Percentiles rank a stretch among this genome's conserved stretches.
Conservation (phyloP, 140 eudicot species). For the Bidens hawaiensis region DNA sequence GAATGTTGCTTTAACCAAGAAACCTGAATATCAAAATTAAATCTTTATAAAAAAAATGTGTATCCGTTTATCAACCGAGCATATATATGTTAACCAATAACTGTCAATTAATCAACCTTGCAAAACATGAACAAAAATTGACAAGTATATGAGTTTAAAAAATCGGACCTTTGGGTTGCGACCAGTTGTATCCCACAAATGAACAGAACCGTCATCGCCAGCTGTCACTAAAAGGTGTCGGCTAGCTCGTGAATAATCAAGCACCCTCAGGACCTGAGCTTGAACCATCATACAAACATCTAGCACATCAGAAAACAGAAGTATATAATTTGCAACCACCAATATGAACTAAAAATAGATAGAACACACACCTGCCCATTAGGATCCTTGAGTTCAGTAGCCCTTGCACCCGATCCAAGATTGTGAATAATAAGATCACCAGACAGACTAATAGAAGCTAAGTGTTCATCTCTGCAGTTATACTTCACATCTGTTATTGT, state of each 20-base stretch:
- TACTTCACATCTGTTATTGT: constrained; percentile 80
- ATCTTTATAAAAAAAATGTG: background rate
- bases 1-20: constrained; percentile 97
- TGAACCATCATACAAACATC: constrained; percentile 55
- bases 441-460: constrained; percentile 83
- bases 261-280: constrained; percentile 93
- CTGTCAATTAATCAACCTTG: constrained; percentile 2
- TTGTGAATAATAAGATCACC: constrained; percentile 91
- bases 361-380: constrained; percentile 59
- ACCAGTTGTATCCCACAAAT: constrained; percentile 94
- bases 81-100: background rate
- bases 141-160: background rate
- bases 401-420: constrained; percentile 85
- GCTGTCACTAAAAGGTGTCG: constrained; percentile 97
- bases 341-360: constrained; percentile 20
- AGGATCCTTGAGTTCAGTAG: constrained; percentile 91
- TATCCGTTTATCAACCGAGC: constrained; percentile 2
- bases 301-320: constrained; percentile 31
- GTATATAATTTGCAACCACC: constrained; percentile 29
- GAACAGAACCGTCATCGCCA: constrained; percentile 98
- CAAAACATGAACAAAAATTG: background rate
- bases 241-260: constrained; percentile 97
- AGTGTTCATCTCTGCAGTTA: constrained; percentile 93
- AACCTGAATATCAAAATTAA: constrained; percentile 38
- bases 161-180: constrained; percentile 78